phyloP scores from a whole-genome alignment of 495 filamentous ascomycete genomes.

The Podospora appendiculata region DNA sequence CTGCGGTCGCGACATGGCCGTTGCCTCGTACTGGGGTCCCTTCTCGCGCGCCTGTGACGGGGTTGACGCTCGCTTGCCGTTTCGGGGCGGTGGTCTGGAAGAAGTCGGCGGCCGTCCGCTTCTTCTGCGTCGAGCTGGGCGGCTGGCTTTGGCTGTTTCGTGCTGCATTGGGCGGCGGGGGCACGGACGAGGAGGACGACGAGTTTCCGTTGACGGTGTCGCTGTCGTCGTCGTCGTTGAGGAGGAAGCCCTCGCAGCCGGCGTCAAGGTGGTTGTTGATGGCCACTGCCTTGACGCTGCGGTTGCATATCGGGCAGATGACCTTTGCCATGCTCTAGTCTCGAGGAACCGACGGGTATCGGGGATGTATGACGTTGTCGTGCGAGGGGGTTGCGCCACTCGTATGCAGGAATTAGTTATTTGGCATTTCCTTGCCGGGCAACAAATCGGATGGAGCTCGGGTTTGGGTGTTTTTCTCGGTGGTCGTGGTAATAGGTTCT shows the following conservation, averaged over 20 bases:
- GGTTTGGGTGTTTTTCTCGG: no score
- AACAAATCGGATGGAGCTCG: no score
- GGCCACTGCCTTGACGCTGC: constrained; percentile 60
- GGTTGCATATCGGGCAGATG: constrained; percentile 78
- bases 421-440: no score
- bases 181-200: neutral
- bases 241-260: constrained; percentile 55
- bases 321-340: constrained; percentile 34
- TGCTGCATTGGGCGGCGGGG: neutral
- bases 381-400: no score
- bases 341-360: neutral
- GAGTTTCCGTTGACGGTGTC: neutral
- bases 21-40: constrained; percentile 17
- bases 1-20: constrained; percentile 13
- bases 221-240: constrained; percentile 25
- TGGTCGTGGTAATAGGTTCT: no score
- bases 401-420: no score
- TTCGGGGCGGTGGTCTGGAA: constrained; percentile 67
- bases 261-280: constrained; percentile 95
- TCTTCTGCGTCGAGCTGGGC: constrained; percentile 39
- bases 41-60: constrained; percentile 3
- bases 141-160: constrained; percentile 6
- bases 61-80: constrained; percentile 28
- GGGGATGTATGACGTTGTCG: neutral
- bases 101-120: constrained; percentile 57